Percentiles rank a stretch among this genome's conserved stretches.
Evolutionary conservation across 2,329 filamentous ascomycete genomes (phyloP).

Genomic region (Tolypocladium sp.): DNA sequence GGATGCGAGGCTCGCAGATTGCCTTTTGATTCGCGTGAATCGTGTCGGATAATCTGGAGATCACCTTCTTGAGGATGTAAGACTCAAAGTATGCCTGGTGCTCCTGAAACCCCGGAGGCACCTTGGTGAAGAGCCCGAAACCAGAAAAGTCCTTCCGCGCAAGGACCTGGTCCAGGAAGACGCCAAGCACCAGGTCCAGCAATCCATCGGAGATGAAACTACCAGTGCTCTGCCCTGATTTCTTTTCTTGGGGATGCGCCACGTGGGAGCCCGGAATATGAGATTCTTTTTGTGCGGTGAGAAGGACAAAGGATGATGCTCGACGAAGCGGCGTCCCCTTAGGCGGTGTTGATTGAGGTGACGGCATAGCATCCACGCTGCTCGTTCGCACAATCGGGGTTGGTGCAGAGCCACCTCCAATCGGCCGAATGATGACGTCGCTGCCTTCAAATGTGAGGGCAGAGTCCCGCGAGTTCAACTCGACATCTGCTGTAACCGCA

Average conservation of each 20-base stretch:
- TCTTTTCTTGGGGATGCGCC: constrained; percentile 30
- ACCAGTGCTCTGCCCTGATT: constrained; percentile 42
- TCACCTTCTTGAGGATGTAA: constrained; percentile 68
- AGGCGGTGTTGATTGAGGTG: constrained; percentile 34
- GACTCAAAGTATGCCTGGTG: constrained; percentile 95
- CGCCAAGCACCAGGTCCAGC: constrained; percentile 65
- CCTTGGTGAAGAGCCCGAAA: constrained; percentile 75
- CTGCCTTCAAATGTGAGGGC: constrained; percentile 76
- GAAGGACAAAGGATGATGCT: constrained; percentile 83
- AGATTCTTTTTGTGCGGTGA: constrained; percentile 60
- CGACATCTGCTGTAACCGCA: constrained; percentile 70
- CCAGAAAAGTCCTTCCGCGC: constrained; percentile 84
- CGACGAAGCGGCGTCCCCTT: constrained; percentile 59
- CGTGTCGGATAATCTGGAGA: constrained; percentile 60
- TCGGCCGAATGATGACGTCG: constrained; percentile 73
- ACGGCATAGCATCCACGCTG: constrained; percentile 41
- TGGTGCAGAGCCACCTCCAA: constrained; percentile 47
- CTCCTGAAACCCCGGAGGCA: constrained; percentile 86
- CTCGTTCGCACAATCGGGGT: constrained; percentile 68
- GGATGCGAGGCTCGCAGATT: constrained; percentile 69
- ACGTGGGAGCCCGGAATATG: constrained; percentile 41
- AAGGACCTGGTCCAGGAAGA: constrained; percentile 82
- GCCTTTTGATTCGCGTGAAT: constrained; percentile 64
- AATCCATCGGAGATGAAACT: constrained; percentile 68
- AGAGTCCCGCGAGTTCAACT: constrained; percentile 76